A percentile compares a stretch with the other conserved stretches of the same genome.
These are phyloP conservation scores for Pseudogymnoascus sp. DNA, from an alignment of 2,329 filamentous ascomycete genomes.

Conservation along the genomic window DNA sequence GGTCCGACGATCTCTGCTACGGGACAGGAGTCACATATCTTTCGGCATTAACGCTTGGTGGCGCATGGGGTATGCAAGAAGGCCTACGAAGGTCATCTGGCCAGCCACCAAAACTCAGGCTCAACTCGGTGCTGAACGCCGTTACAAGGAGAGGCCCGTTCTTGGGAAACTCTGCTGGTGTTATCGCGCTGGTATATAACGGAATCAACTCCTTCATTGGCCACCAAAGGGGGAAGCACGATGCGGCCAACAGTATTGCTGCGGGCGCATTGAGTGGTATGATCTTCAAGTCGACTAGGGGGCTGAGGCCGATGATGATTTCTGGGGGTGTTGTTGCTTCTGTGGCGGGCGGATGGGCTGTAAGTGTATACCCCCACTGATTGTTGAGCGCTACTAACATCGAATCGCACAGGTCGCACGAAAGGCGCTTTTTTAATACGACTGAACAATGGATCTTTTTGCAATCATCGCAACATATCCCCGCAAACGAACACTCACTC, in stretches of 20 bases:
- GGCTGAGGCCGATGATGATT: constrained; percentile 86
- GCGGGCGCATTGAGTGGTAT: constrained; percentile 86
- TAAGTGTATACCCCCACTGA: constrained; percentile 45
- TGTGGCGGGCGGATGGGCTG: constrained; percentile 82
- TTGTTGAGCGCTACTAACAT: constrained; percentile 19
- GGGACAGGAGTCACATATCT: constrained; percentile 93
- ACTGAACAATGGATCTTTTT: constrained; percentile 4
- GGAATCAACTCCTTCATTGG: constrained; percentile 81
- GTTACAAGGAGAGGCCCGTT: constrained; percentile 91
- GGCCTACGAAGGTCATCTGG: constrained; percentile 72
- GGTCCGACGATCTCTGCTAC: constrained; percentile 97
- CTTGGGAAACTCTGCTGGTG: constrained; percentile 90
- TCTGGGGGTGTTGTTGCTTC: constrained; percentile 84
- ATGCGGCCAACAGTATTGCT: constrained; percentile 78
- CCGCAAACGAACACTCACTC: constrained; percentile 17
- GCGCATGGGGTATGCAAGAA: constrained; percentile 87
- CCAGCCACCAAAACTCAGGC: constrained; percentile 78
- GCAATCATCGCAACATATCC: constrained; percentile 11
- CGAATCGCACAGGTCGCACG: constrained; percentile 39
- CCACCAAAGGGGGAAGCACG: constrained; percentile 75
- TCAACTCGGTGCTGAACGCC: constrained; percentile 93
- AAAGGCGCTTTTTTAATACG: constrained; percentile 42
- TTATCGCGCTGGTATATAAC: constrained; percentile 95
- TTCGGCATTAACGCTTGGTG: constrained; percentile 76
- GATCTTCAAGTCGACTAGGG: constrained; percentile 93